Conservation (phyloP, 1,284 basidiomycete species). For the Ustilago lituana region DNA sequence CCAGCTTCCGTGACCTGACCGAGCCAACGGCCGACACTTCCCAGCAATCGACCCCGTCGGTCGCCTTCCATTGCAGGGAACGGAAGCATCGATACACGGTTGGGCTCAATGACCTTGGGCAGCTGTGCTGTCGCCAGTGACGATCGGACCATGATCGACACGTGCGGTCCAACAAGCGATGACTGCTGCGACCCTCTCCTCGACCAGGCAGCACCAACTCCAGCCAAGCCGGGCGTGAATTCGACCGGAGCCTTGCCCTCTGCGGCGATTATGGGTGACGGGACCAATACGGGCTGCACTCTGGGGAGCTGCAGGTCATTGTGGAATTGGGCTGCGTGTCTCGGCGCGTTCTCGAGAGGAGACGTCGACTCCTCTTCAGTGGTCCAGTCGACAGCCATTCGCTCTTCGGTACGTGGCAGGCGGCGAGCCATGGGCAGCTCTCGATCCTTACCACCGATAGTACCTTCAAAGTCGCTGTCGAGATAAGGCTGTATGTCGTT, state of each 20-base stretch:
- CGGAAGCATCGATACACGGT: slow-evolving; percentile 19
- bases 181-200: slow-evolving; percentile 12
- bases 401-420: slow-evolving; percentile 30
- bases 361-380: slow-evolving; percentile 41
- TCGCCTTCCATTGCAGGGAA: slow-evolving; percentile 29
- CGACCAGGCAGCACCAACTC: slow-evolving; percentile 40
- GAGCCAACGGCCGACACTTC: slow-evolving; percentile 36
- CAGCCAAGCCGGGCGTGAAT: slow-evolving; percentile 40
- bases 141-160: not conserved
- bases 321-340: not conserved
- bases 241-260: slow-evolving; percentile 10
- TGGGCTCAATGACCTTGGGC: slow-evolving; percentile 31
- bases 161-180: not conserved
- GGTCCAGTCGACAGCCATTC: slow-evolving; percentile 43
- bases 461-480: slow-evolving; percentile 58
- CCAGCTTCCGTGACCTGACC: slow-evolving; percentile 30
- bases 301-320: slow-evolving; percentile 6
- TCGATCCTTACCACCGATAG: slow-evolving; percentile 51
- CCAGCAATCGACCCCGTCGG: slow-evolving; percentile 20
- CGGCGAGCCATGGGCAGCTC: slow-evolving; percentile 53
- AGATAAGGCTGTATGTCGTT: slow-evolving; percentile 35
- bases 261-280: slow-evolving; percentile 3
- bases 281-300: slow-evolving; percentile 9
- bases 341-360: slow-evolving; percentile 2
- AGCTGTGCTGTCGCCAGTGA: slow-evolving; percentile 6